Base-by-base conservation (phyloP, 768 basidiomycete species). In the Roridomyces roridus region DNA sequence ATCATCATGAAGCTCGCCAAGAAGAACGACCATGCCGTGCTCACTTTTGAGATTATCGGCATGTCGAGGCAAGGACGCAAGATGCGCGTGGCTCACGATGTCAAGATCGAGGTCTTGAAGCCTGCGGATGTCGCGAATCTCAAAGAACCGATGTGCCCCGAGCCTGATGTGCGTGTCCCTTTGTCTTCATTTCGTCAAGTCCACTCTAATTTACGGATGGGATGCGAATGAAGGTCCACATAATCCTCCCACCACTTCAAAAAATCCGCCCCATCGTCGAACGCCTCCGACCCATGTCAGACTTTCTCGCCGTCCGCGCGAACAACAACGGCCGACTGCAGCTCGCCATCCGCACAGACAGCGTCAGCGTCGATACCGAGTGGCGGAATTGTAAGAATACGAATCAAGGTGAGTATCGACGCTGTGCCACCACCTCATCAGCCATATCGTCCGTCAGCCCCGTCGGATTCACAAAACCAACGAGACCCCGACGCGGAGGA, bases 1-100 rank as follows among this genome's bases (percentile, higher is more conserved):
- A 82, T 91, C 26, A 80, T 89, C 45, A 85, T 94, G 81, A 94
- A 90, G 72, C 80, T 96, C 4, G 90, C 92, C 11, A 96, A 96
- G 77, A 92, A 92, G 73, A 86, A 87, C 60, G 86, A 90, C 44
- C 85, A 86, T 34, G 90, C 92, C 0, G 83, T 91, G 29, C 79
- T 94, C 10, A 85, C 82, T 43, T 90, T 94, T 57, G 90, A 91
- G 62, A 91, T 94, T 56, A 78, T 76, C 40, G 86, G 85, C 0
- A 72, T 82, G 47, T 87, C 85, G 10, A 75, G 85, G n/a, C 77
- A 83, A 24, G 91, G 90, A 5, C 78, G 85, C 55, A 77, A 71
- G 39, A 80, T 92, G 36, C 79, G 82, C 40, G 84, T 95, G 21
- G 77, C 83, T 0, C 92, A 96, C 67, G 92, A 94, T 65, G 90